A percentile compares a stretch with the other conserved stretches of the same genome.
Evolutionary conservation across 352 stramenopile genomes (phyloP).

Genomic region (Phytophthora uliginosa): DNA sequence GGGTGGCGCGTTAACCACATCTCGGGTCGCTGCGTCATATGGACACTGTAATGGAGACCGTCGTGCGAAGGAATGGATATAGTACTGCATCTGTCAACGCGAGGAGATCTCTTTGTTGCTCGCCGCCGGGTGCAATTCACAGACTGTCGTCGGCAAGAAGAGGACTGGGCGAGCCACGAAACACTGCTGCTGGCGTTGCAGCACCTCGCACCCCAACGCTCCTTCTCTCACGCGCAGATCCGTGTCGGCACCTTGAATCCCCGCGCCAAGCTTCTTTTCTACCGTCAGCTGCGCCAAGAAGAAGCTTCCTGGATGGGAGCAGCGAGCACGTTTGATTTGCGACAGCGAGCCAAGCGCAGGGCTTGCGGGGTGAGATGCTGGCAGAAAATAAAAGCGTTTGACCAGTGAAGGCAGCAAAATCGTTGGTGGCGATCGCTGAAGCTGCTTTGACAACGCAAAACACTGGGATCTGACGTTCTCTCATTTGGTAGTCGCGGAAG

Average conservation of each 20-base stretch:
- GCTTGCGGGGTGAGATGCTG: conserved; percentile 1
- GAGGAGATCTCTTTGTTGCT: background rate
- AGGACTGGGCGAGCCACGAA: conserved; percentile 1
- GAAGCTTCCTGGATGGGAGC: conserved; percentile 26
- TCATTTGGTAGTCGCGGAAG: conserved; percentile 9
- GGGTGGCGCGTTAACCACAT: conserved; percentile 23
- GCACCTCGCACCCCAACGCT: conserved; percentile 10
- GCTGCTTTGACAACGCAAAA: background rate
- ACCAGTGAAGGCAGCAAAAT: background rate
- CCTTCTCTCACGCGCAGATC: conserved; percentile 21
- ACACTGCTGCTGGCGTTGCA: background rate
- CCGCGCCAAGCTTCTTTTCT: conserved; percentile 20
- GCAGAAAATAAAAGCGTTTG: background rate
- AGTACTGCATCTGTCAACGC: background rate
- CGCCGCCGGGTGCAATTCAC: background rate
- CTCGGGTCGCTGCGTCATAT: conserved; percentile 12
- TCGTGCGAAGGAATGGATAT: background rate
- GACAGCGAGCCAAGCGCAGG: conserved; percentile 12
- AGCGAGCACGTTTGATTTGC: conserved; percentile 29
- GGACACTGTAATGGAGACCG: background rate
- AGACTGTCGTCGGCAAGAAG: background rate
- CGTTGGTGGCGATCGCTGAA: background rate
- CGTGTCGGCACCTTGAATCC: conserved; percentile 10
- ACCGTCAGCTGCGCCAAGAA: conserved; percentile 15
- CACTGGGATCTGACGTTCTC: background rate